Evolutionary conservation across 768 basidiomycete genomes (phyloP).

Genomic region (Kwoniella europaea): DNA sequence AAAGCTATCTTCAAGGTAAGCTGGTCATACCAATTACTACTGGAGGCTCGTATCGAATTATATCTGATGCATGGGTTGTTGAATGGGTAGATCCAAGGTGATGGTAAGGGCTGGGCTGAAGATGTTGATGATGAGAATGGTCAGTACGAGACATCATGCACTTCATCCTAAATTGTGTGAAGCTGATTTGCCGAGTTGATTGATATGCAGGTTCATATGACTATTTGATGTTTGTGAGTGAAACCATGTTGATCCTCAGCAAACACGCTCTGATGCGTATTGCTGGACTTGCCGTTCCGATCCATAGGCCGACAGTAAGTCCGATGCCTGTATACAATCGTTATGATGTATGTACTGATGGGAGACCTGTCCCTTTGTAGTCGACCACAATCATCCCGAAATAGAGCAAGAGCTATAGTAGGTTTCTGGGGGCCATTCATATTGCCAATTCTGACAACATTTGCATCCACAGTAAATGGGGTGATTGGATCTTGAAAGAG

Average conservation of each 20-base stretch:
- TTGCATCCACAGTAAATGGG: slow-evolving; percentile 65
- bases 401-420: slow-evolving; percentile 71
- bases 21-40: no score
- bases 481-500: slow-evolving; percentile 72
- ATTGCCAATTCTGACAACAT: neutral
- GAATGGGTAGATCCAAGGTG: slow-evolving; percentile 64
- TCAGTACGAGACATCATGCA: slow-evolving; percentile 61
- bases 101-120: slow-evolving; percentile 77
- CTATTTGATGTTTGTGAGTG: slow-evolving; percentile 56
- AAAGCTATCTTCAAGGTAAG: slow-evolving; percentile 65
- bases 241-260: neutral
- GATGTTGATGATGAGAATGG: slow-evolving; percentile 82
- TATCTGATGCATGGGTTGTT: slow-evolving; percentile 26
- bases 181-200: neutral
- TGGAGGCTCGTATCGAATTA: neutral
- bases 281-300: neutral
- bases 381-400: slow-evolving; percentile 81
- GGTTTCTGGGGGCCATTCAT: slow-evolving; percentile 7
- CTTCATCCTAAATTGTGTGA: neutral
- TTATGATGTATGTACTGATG: no score
- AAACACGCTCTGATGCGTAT: no score
- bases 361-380: slow-evolving; percentile 45
- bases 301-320: neutral
- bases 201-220: slow-evolving; percentile 45
- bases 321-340: no score